Conservation (phyloP, 345 rosid genomes). For the Syzygium grande region DNA sequence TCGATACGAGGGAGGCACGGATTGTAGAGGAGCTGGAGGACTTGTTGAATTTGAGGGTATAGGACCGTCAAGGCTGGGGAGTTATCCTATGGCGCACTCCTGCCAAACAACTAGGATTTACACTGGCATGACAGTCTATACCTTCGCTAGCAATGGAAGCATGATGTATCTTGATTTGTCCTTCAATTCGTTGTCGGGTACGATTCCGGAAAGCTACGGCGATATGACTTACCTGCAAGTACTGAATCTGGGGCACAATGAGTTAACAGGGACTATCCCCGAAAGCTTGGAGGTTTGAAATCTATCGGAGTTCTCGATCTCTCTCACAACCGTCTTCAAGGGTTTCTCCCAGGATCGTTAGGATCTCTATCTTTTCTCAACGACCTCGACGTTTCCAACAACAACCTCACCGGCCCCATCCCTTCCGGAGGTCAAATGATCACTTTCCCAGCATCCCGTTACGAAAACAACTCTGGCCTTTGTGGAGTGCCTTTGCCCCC, state of each 20-base stretch:
- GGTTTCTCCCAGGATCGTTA: conserved; percentile 68
- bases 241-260: conserved; percentile 88
- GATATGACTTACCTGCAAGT: conserved; percentile 69
- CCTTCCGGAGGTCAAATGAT: conserved; percentile 94
- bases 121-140: conserved; percentile 71
- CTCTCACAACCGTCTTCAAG: conserved; percentile 73
- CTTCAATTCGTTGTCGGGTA: conserved; percentile 58
- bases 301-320: conserved; percentile 79
- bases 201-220: conserved; percentile 69
- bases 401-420: conserved; percentile 73
- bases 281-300: conserved; percentile 72
- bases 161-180: conserved; percentile 89
- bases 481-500: conserved; percentile 83
- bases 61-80: conserved; percentile 58
- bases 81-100: conserved; percentile 77
- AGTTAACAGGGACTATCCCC: conserved; percentile 60
- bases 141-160: conserved; percentile 66
- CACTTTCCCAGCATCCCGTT: conserved; percentile 75
- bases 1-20: conserved; percentile 97
- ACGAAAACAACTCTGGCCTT: conserved; percentile 87
- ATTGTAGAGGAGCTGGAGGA: conserved; percentile 96
- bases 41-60: conserved; percentile 86
- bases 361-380: conserved; percentile 74
- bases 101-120: conserved; percentile 81
- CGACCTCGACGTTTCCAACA: conserved; percentile 92